Conservation (phyloP, 805 yeast species). For the Candida lessepsii region DNA sequence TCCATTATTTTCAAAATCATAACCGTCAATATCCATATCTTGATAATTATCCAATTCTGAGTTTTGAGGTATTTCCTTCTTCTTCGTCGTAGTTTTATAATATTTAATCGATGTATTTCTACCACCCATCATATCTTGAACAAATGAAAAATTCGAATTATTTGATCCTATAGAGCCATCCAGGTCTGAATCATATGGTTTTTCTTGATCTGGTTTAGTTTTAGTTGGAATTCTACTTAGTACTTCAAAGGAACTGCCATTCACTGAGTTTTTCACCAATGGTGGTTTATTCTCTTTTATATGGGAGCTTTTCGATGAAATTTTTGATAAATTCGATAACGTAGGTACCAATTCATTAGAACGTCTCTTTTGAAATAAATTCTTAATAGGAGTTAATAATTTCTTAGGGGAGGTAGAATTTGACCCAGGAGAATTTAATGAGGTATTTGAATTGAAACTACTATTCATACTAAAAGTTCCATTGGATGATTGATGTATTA, state of each 20-base stretch:
- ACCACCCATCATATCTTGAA: conserved; percentile 39
- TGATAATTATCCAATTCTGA: conserved; percentile 21
- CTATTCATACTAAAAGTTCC: background rate
- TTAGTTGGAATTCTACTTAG: no score
- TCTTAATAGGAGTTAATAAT: conserved; percentile 36
- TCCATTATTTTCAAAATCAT: conserved; percentile 45
- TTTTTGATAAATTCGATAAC: conserved; percentile 1
- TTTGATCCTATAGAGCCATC: conserved; percentile 20
- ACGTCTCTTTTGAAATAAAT: conserved; percentile 22
- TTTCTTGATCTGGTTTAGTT: conserved; percentile 4
- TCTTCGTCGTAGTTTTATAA: conserved; percentile 29
- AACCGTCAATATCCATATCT: conserved; percentile 34
- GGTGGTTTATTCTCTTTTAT: background rate
- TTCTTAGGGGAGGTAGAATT: conserved; percentile 30
- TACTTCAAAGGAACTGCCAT: no score
- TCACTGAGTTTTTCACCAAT: no score
- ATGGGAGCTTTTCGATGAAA: background rate
- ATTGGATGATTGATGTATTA: conserved; percentile 15
- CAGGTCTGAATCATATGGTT: conserved; percentile 10
- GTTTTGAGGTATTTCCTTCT: conserved; percentile 4
- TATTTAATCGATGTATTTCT: conserved; percentile 45
- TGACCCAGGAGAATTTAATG: background rate
- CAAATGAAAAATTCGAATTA: conserved; percentile 41
- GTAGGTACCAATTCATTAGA: conserved; percentile 2
- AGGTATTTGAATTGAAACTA: conserved; percentile 15